These are phyloP conservation scores for Coemansia sp. DNA, from an alignment of 192 early-diverging fungal species.

Conservation along the genomic window DNA sequence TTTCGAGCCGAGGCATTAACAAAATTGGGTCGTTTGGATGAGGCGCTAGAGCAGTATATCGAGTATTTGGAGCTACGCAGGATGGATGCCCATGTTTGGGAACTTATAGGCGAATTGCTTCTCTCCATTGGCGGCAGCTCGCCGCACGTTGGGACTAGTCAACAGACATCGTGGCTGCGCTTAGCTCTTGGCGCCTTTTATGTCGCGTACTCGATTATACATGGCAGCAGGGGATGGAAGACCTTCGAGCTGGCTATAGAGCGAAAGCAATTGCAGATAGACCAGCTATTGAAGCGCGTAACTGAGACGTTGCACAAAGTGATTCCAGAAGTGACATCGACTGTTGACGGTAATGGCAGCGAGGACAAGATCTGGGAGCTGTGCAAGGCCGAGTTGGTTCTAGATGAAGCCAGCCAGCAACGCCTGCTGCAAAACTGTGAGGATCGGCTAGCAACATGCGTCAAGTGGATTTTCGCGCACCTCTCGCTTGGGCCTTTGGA, in stretches of 20 bases:
- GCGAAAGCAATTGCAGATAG: constrained; percentile 20
- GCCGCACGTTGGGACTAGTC: not conserved
- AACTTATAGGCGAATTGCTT: constrained; percentile 28
- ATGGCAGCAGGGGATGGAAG: constrained; percentile 30
- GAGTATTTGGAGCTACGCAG: constrained; percentile 32
- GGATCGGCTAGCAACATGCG: not conserved
- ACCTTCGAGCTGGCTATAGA: constrained; percentile 7
- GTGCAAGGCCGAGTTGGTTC: constrained; percentile 1
- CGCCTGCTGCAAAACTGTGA: not conserved
- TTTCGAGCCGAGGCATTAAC: constrained; percentile 28
- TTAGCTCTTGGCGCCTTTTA: constrained; percentile 29
- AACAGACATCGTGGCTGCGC: constrained; percentile 7
- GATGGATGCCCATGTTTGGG: constrained; percentile 45
- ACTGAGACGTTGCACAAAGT: not conserved
- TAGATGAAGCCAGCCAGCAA: not conserved
- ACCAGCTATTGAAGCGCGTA: constrained; percentile 1
- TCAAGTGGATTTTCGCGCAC: not conserved
- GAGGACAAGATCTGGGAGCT: constrained; percentile 4
- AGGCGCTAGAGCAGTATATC: constrained; percentile 23
- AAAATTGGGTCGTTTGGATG: constrained; percentile 13
- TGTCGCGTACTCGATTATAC: constrained; percentile 23
- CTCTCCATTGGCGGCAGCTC: not conserved
- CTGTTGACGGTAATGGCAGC: not conserved
- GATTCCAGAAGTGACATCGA: not conserved
- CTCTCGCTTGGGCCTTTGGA: not conserved